Conservation (phyloP, 495 filamentous ascomycete species). For the Tirmania nivea region DNA sequence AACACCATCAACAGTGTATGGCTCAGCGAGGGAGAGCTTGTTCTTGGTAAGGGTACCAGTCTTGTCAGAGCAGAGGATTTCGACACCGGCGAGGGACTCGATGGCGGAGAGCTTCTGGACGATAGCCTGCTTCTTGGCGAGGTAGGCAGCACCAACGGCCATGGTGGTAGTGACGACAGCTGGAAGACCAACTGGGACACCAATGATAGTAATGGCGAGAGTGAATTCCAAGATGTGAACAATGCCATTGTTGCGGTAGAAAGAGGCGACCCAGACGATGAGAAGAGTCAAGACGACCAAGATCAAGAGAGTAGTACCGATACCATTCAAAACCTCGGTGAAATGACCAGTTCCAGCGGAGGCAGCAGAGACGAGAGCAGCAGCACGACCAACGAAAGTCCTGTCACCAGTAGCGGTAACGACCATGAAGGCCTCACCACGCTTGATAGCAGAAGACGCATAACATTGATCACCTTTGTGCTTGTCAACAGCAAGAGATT, state of each 20-base stretch:
- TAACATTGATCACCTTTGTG: conserved; percentile 56
- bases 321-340: conserved; percentile 67
- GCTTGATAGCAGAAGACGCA: conserved; percentile 73
- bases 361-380: conserved; percentile 60
- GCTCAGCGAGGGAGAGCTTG: conserved; percentile 67
- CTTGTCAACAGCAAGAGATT: conserved; percentile 82
- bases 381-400: conserved; percentile 75
- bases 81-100: conserved; percentile 81
- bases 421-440: conserved; percentile 63
- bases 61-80: conserved; percentile 96
- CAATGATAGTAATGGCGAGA: conserved; percentile 70
- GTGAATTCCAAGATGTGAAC: conserved; percentile 63
- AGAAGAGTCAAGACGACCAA: conserved; percentile 62
- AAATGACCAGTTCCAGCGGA: conserved; percentile 58
- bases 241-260: conserved; percentile 64
- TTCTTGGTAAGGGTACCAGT: conserved; percentile 87
- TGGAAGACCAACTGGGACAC: conserved; percentile 88
- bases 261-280: conserved; percentile 65
- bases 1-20: conserved; percentile 59
- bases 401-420: conserved; percentile 65
- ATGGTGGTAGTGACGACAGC: conserved; percentile 91
- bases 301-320: conserved; percentile 61
- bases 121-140: conserved; percentile 88
- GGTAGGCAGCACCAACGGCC: conserved; percentile 85
- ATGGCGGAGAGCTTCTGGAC: conserved; percentile 92